Conservation (phyloP, 208 protist genomes). For the Trypanosoma theileri region DNA sequence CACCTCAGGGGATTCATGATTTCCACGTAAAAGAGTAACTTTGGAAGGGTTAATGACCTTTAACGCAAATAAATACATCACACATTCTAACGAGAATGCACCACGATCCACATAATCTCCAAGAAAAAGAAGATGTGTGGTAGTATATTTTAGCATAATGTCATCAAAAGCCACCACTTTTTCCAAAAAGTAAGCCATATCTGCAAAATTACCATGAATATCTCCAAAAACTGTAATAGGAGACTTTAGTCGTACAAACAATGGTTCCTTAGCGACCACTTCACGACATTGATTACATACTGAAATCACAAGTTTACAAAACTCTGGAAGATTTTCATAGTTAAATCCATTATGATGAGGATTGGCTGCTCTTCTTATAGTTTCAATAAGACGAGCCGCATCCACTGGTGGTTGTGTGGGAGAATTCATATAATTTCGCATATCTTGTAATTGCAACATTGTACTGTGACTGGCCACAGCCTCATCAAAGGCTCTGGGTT, state of each 20-base stretch:
- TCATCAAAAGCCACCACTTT: conserved; percentile 89
- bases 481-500: conserved; percentile 70
- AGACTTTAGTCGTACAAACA: conserved; percentile 88
- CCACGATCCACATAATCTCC: conserved; percentile 99
- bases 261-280: conserved; percentile 83
- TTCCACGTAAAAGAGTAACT: conserved; percentile 92
- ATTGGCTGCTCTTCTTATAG: conserved; percentile 75
- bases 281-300: conserved; percentile 84
- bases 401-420: conserved; percentile 81
- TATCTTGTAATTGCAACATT: conserved; percentile 88
- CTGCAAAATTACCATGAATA: conserved; percentile 93
- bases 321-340: conserved; percentile 83
- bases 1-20: conserved; percentile 92
- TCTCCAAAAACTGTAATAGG: conserved; percentile 92
- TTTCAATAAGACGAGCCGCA: conserved; percentile 83
- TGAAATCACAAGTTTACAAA: conserved; percentile 85
- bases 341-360: conserved; percentile 71
- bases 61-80: conserved; percentile 88
- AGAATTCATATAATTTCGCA: conserved; percentile 88
- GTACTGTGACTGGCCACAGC: conserved; percentile 88
- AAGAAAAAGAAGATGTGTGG: conserved; percentile 95
- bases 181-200: conserved; percentile 91
- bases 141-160: conserved; percentile 91
- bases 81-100: conserved; percentile 83
- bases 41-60: conserved; percentile 89